Percentiles rank a stretch among this genome's conserved stretches.
Conservation (phyloP, 179 eudicot species). For the Patellifolia procumbens region DNA sequence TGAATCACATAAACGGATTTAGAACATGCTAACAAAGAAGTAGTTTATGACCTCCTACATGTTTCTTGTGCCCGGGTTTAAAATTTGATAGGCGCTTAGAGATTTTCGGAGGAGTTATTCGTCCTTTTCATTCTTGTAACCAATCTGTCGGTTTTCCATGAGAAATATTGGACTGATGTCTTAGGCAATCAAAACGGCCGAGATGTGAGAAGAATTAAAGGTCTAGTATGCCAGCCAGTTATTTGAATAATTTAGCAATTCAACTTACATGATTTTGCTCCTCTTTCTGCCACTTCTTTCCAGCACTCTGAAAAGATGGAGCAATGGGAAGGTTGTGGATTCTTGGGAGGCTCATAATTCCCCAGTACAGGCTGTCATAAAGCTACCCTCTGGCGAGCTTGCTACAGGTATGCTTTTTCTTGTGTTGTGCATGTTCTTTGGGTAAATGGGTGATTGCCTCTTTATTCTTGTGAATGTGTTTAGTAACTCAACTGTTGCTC, state of each 20-base stretch:
- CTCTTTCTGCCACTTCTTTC: slow-evolving; percentile 11
- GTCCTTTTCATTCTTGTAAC: neutral
- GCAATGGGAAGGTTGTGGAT: slow-evolving; percentile 65
- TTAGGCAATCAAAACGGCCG: neutral
- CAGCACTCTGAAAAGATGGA: slow-evolving; percentile 90
- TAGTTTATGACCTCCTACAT: neutral
- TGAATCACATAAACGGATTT: neutral
- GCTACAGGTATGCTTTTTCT: slow-evolving; percentile 57
- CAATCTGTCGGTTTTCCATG: neutral
- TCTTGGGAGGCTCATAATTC: slow-evolving; percentile 82
- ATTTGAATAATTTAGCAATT: neutral
- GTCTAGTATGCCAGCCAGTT: neutral
- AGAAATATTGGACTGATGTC: neutral
- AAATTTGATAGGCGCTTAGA: too few relatives aligned
- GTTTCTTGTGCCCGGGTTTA: neutral
- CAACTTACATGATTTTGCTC: slow-evolving; percentile 5
- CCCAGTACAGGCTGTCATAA: slow-evolving; percentile 79
- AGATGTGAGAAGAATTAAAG: neutral
- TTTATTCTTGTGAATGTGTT: neutral
- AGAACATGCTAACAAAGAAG: neutral
- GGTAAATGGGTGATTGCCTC: neutral
- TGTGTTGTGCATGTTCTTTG: neutral
- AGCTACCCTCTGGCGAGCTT: slow-evolving; percentile 84
- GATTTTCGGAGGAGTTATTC: neutral
- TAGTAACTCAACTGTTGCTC: neutral